Base-by-base conservation (phyloP, 495 filamentous ascomycete species). In the Hypomontagnella submonticulosa region DNA sequence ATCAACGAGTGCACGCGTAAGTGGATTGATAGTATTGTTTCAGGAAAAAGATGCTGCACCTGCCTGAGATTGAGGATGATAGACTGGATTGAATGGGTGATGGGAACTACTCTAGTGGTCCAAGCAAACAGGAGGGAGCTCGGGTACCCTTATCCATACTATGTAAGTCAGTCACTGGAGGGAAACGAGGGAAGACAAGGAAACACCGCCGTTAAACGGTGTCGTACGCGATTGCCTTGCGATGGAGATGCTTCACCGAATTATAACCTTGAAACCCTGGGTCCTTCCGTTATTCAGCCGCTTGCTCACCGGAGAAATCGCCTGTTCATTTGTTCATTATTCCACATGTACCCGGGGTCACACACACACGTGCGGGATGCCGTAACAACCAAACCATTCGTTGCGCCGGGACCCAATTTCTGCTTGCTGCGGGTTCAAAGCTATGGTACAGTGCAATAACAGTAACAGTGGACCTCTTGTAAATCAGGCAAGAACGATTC, bases 361-460 rank as follows among this genome's bases (percentile, higher is more conserved):
- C 23, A 27, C 23, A 27, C 23, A 27, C 23, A 27, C 23, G 23
- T 27, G 23, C 6, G 23, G 23, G 23, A 27, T 27, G 23, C 23
- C 23, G 23, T 27, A 27, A 6, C 6, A 27, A 27, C 23, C 23
- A 27, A 27, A 27, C 23, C 23, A 27, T 27, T 27, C 23, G 23
- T 27, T 27, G 23, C 23, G 23, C 23, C 23, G 23, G 23, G 23
- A 27, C 23, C 23, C 23, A 6, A 27, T 27, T 27, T 2, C 23
- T 27, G 23, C 23, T 27, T 27, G 23, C 23, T 27, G 23, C 6
- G 23, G 2, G 23, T 27, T 27, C 23, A 27, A 52, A 37, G 66
- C 51, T 69, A 69, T 69, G 36, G 18, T 69, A 69, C 61, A 69
- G 40, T 19, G 11, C 20, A 38, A 20, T n/a, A 36, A 38, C 58